These are phyloP conservation scores for Xylaria sp. DNA, from an alignment of 2,329 filamentous ascomycete genomes.

Conservation along the genomic window DNA sequence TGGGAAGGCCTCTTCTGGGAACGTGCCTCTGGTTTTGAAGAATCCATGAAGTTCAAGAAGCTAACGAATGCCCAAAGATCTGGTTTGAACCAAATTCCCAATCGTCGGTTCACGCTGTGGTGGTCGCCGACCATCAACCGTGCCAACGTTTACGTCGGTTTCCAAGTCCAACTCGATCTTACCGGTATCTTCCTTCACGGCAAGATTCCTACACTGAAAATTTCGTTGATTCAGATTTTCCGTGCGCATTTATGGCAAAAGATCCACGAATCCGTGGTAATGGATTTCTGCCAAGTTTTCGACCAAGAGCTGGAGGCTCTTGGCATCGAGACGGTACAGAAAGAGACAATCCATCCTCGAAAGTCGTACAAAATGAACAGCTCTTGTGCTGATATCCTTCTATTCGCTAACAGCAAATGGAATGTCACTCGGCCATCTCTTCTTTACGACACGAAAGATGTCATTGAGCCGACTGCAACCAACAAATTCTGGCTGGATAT, in stretches of 20 bases:
- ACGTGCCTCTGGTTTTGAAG: conserved; percentile 69
- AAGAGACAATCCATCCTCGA: conserved; percentile 98
- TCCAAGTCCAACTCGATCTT: conserved; percentile 97
- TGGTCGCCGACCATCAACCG: conserved; percentile 95
- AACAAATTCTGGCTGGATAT: conserved; percentile 99
- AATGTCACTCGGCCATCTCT: conserved; percentile 94
- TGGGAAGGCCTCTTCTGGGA: conserved; percentile 96
- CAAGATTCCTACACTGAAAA: conserved; percentile 98
- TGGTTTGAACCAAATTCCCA: conserved; percentile 97
- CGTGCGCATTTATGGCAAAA: conserved; percentile 99
- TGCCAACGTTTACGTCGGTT: conserved; percentile 98
- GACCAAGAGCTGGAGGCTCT: conserved; percentile 96
- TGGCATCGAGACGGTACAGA: conserved; percentile 96
- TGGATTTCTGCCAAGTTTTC: conserved; percentile 99
- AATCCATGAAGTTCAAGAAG: conserved; percentile 97
- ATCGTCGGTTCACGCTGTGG: conserved; percentile 98
- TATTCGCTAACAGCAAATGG: conserved; percentile 99
- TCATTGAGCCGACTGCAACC: conserved; percentile 90
- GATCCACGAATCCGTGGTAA: conserved; percentile 99
- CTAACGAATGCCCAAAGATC: conserved; percentile 96
- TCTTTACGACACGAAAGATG: conserved; percentile 95
- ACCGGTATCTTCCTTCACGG: conserved; percentile 99
- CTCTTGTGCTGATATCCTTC: conserved; percentile 94
- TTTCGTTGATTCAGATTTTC: conserved; percentile 99
- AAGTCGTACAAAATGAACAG: conserved; percentile 99